phyloP scores from a whole-genome alignment of 2,329 filamentous ascomycete genomes.

The Lithohypha guttulata region DNA sequence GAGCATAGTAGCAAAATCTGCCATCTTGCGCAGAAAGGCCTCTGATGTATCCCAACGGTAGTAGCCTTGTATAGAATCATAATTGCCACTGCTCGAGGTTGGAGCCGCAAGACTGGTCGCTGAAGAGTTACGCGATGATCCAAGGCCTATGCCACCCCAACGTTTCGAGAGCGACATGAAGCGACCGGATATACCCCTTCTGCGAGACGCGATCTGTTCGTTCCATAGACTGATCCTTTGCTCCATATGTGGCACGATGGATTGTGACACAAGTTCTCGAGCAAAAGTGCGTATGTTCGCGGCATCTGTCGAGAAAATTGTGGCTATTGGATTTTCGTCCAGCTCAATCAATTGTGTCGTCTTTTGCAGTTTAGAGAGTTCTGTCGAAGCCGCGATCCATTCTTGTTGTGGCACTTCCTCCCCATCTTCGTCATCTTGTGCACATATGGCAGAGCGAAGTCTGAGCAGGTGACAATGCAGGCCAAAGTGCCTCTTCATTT shows the following conservation, averaged over 20 bases:
- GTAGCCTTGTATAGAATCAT: constrained; percentile 65
- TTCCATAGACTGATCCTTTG: constrained; percentile 87
- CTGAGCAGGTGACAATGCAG: constrained; percentile 87
- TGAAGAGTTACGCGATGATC: constrained; percentile 49
- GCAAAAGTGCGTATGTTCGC: constrained; percentile 81
- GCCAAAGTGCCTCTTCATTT: constrained; percentile 98
- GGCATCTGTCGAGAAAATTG: constrained; percentile 85
- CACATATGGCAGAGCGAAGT: constrained; percentile 72
- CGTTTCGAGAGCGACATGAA: constrained; percentile 89
- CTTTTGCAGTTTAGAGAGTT: constrained; percentile 61
- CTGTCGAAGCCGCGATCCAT: constrained; percentile 82
- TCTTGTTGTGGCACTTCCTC: constrained; percentile 71
- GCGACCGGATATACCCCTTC: constrained; percentile 80
- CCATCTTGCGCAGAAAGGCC: constrained; percentile 83
- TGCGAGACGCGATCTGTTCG: constrained; percentile 84
- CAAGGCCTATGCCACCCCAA: constrained; percentile 67
- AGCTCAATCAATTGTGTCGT: constrained; percentile 44
- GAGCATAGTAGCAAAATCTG: constrained; percentile 94
- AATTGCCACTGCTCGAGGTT: constrained; percentile 46
- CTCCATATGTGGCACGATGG: constrained; percentile 92
- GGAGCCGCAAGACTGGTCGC: constrained; percentile 38
- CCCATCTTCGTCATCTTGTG: constrained; percentile 82
- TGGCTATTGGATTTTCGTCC: constrained; percentile 60
- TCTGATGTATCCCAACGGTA: constrained; percentile 78
- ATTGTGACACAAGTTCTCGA: constrained; percentile 90